Conservation (phyloP, 768 basidiomycete genomes). For the Hypsizygus marmoreus region DNA sequence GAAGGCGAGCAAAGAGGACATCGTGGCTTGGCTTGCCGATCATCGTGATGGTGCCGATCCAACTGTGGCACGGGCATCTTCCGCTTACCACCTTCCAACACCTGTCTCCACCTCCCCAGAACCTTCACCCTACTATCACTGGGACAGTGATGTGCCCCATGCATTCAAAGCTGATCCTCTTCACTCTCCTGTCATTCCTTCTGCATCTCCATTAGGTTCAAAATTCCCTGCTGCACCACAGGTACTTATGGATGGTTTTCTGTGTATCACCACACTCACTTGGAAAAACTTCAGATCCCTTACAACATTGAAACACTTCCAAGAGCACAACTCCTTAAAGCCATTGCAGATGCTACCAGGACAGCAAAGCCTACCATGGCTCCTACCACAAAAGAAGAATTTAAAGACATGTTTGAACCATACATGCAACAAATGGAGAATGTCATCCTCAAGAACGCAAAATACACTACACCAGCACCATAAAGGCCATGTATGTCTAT, state of each 20-base stretch:
- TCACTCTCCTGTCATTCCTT: constrained; percentile 19
- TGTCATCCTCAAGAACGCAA: constrained; percentile 13
- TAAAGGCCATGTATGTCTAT: too few relatives aligned
- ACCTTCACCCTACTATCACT: constrained; percentile 13
- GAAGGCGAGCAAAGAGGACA: constrained; percentile 19
- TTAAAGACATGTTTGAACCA: constrained; percentile 18
- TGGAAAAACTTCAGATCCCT: constrained; percentile 16
- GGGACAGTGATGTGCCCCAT: background rate
- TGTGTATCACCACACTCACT: background rate
- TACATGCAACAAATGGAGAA: constrained; percentile 13
- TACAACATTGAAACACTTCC: constrained; percentile 13
- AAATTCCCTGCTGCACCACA: too few relatives aligned
- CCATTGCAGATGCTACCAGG: constrained; percentile 20
- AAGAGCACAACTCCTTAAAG: constrained; percentile 15
- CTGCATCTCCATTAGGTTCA: constrained; percentile 5
- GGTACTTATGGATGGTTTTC: background rate
- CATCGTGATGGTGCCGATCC: background rate
- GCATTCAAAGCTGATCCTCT: constrained; percentile 18
- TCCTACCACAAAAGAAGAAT: constrained; percentile 13
- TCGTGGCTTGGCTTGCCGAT: constrained; percentile 24
- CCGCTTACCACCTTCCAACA: constrained; percentile 20
- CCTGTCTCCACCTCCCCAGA: constrained; percentile 25
- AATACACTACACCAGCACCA: too few relatives aligned
- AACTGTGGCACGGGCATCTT: constrained; percentile 5
- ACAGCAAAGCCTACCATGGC: constrained; percentile 1